Base-by-base conservation (phyloP, 306 rosid species). In the Lupinus albus region DNA sequence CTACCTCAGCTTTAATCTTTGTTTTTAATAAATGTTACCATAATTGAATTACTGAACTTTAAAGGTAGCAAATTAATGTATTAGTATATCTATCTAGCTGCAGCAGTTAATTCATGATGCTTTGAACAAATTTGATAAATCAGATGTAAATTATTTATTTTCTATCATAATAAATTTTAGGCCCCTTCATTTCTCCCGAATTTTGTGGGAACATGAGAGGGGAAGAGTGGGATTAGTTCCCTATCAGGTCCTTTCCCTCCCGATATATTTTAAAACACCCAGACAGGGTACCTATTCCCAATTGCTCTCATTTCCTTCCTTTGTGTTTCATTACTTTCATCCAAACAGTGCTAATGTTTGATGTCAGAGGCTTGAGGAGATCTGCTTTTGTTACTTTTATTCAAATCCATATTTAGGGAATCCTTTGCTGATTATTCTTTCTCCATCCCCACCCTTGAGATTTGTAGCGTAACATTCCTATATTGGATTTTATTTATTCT, bases 381-480 rank as follows among this genome's bases (percentile, higher is more conserved):
- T 57, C 44, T 7, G 63, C 9, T 57, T 50, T 50, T 58, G 46
- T 33, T 35, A 58, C 45, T 35, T 35, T 7, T 13, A 32, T 14
- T 33, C 42, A 52, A 62, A 62, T 62, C 50, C 18, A 44, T 8
- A 18, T 7, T 4, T 28, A 3, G 44, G 18, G 8, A 30, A 49
- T 49, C 11, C 42, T 36, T 50, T 77, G 11, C 45, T 35, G 9
- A 51, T 59, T 25, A 38, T 39, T 39, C 13, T 15, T 58, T 48
- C 48, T 49, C 45, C 39, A 11, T 62, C 17, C 11, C 25, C 48
- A n/a, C 76, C 39, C 36, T 49, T 56, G 48, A 17, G 67, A 67
- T 54, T 42, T 76, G 18, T 44, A 21, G 48, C 20, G 10, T 35
- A 6, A 28, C 15, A 35, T 72, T 38, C 41, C 35, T 52, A 14